phyloP scores from a whole-genome alignment of 2,329 filamentous ascomycete genomes.

The Ophiostoma sp. region DNA sequence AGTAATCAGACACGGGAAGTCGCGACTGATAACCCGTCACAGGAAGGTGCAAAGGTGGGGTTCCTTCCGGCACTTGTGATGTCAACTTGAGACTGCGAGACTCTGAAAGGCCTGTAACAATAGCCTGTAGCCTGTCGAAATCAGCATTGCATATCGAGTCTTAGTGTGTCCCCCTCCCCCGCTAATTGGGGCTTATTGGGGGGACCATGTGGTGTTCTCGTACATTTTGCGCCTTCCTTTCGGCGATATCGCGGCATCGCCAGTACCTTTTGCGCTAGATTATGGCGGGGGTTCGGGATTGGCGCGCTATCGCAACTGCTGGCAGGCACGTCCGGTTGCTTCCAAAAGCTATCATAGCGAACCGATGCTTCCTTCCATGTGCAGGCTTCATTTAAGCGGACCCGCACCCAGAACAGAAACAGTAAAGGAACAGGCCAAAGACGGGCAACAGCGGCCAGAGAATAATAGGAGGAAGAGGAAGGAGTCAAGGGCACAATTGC shows the following conservation, averaged over 20 bases:
- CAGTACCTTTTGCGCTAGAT: background rate
- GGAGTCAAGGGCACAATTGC: background rate
- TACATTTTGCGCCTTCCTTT: background rate
- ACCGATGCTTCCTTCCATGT: slow-evolving; percentile 1
- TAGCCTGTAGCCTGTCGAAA: background rate
- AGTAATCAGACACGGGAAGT: background rate
- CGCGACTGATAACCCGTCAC: background rate
- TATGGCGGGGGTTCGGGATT: slow-evolving; percentile 21
- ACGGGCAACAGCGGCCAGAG: background rate
- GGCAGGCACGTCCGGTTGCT: background rate
- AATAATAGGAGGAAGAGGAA: background rate
- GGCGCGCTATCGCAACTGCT: background rate
- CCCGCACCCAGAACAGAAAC: background rate
- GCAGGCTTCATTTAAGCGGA: slow-evolving; percentile 1
- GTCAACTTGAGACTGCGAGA: background rate
- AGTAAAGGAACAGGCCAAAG: background rate
- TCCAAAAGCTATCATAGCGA: background rate
- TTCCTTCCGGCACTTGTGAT: slow-evolving; percentile 22
- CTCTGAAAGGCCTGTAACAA: background rate
- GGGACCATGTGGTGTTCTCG: background rate
- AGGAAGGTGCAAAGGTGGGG: slow-evolving; percentile 22
- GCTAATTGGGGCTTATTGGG: background rate
- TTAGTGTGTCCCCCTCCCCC: slow-evolving; percentile 1
- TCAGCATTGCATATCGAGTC: background rate
- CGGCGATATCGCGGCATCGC: slow-evolving; percentile 29